A percentile compares a stretch with the other conserved stretches of the same genome.
Conservation (phyloP, 148 eudicot genomes). For the Polygonum maritimum region DNA sequence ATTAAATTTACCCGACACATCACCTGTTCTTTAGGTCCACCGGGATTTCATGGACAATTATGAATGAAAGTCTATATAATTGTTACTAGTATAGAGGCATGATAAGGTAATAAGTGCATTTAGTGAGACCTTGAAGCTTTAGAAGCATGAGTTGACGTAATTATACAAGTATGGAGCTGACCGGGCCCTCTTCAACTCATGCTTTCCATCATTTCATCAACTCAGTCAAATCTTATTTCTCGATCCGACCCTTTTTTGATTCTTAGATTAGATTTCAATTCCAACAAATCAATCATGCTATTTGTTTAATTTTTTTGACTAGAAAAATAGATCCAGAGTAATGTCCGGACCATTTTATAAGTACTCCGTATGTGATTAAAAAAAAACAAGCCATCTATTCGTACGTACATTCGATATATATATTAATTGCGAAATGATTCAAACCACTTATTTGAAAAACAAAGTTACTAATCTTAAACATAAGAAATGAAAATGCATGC, state of each 20-base stretch:
- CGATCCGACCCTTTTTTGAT: not conserved
- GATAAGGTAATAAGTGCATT: not conserved
- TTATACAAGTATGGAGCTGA: conserved; percentile 22
- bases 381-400: too few species aligned
- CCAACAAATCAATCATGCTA: not conserved
- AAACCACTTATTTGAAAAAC: too few species aligned
- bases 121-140: conserved; percentile 4
- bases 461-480: too few species aligned
- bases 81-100: not conserved
- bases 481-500: too few species aligned
- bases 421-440: too few species aligned
- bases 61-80: not conserved
- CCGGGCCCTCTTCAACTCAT: not conserved
- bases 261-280: not conserved
- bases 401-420: too few species aligned
- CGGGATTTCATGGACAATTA: not conserved
- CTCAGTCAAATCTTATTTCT: not conserved
- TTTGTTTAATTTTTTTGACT: too few species aligned
- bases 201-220: not conserved
- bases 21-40: too few species aligned
- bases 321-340: too few species aligned
- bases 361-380: too few species aligned
- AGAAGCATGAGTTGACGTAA: not conserved
- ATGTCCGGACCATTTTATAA: too few species aligned
- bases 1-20: too few species aligned